Percentiles rank a stretch among this genome's conserved stretches.
Conservation (phyloP, 2,329 filamentous ascomycete species). For the Elsinoe necatrix region DNA sequence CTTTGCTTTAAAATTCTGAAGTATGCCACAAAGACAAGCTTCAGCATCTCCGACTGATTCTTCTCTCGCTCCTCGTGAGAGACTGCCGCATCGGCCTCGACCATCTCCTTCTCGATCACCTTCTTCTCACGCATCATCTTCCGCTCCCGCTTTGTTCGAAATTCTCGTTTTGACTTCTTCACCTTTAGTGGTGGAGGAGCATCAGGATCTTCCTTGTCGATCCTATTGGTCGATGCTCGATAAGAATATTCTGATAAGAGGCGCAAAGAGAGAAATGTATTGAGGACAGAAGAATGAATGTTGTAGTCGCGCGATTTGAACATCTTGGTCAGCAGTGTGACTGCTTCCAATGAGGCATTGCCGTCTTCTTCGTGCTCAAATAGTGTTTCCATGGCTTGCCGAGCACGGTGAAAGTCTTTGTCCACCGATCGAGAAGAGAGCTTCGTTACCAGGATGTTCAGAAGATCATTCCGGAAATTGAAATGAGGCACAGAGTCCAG, state of each 20-base stretch:
- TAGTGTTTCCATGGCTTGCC: constrained; percentile 68
- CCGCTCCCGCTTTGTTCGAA: constrained; percentile 77
- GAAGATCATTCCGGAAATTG: constrained; percentile 82
- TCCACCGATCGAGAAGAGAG: constrained; percentile 66
- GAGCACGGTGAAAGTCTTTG: constrained; percentile 67
- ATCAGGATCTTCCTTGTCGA: constrained; percentile 53
- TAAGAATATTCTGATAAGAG: constrained; percentile 79
- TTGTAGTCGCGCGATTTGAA: constrained; percentile 80
- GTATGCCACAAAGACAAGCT: constrained; percentile 90
- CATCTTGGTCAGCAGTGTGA: constrained; percentile 82
- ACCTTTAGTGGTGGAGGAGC: constrained; percentile 39
- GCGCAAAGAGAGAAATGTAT: constrained; percentile 83
- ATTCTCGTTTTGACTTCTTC: constrained; percentile 65
- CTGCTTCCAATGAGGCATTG: constrained; percentile 75
- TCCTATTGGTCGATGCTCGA: constrained; percentile 69
- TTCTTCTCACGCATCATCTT: constrained; percentile 82
- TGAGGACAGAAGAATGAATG: constrained; percentile 76
- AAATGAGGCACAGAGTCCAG: constrained; percentile 83
- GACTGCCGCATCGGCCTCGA: constrained; percentile 80
- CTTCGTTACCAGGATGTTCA: constrained; percentile 80
- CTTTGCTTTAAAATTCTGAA: constrained; percentile 87
- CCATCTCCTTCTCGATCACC: constrained; percentile 84
- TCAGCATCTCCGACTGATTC: constrained; percentile 91
- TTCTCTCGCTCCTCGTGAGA: constrained; percentile 86
- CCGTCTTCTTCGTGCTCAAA: constrained; percentile 88